Evolutionary conservation across 192 early-diverging fungal genomes (phyloP).

Genomic region (Backusella psychrophila): DNA sequence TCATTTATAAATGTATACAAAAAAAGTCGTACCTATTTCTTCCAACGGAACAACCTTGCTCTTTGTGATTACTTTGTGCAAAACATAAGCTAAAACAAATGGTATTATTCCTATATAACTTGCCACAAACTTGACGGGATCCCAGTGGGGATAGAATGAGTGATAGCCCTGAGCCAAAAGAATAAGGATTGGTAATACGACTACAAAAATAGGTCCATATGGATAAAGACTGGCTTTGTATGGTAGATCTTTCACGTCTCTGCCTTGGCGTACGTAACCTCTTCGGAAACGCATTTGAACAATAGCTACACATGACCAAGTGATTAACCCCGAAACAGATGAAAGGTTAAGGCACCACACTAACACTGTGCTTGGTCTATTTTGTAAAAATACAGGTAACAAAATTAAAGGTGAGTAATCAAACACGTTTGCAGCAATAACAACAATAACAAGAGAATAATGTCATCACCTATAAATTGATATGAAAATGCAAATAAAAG

Average conservation of each 20-base stretch:
- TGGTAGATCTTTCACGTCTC: slow-evolving; percentile 55
- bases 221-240: slow-evolving; percentile 68
- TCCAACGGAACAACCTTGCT: slow-evolving; percentile 50
- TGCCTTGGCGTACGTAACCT: slow-evolving; percentile 68
- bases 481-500: slow-evolving; percentile 52
- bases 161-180: slow-evolving; percentile 59
- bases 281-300: slow-evolving; percentile 78
- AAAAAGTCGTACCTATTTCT: slow-evolving; percentile 46
- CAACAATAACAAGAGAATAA: background rate
- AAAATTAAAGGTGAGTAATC: background rate
- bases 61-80: slow-evolving; percentile 53
- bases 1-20: background rate
- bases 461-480: slow-evolving; percentile 31
- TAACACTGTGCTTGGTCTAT: slow-evolving; percentile 58
- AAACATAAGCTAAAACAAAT: slow-evolving; percentile 53
- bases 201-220: slow-evolving; percentile 62
- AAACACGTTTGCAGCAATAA: slow-evolving; percentile 66
- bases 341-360: background rate
- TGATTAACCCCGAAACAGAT: slow-evolving; percentile 68
- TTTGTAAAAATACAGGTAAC: slow-evolving; percentile 48
- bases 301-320: slow-evolving; percentile 73
- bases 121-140: slow-evolving; percentile 46
- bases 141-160: slow-evolving; percentile 52
- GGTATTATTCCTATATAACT: slow-evolving; percentile 61
- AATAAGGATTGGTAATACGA: slow-evolving; percentile 54